Evolutionary conservation across 805 yeast species (phyloP), one percentile per base, ranked within the genome.

Genomic region (Wickerhamiella qilinensis): DNA sequence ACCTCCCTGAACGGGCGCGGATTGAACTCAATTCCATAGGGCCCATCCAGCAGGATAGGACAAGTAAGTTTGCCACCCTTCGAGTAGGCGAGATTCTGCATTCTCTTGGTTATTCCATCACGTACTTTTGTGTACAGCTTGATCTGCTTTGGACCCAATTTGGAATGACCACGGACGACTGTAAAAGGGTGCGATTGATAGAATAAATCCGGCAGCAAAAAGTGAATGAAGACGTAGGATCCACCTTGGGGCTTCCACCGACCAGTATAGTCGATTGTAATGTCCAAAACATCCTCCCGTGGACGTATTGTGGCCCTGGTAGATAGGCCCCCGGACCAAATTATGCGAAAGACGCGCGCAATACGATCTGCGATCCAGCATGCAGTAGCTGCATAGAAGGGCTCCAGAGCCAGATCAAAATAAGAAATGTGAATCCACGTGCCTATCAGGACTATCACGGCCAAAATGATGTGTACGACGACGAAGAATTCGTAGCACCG

Each of bases 181-280:
- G 84, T 73, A 56, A 79, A 77, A 2, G 86, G 85, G 52, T 77
- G 83, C 2, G 76, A 69, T 50, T 77, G 81, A 73, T 75, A 76
- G 53, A 75, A 71, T 30, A 65, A 55, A 8, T 56, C 42, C 33
- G 63, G 61, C 20, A 48, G 57, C 40, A 74, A 45, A 38, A 73
- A 64, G 46, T 68, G 70, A 17, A 75, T 54, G 57, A 71, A 75
- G 30, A 71, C 71, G 53, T 58, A 71, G 15, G 67, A 62, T 24
- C 80, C 78, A 3, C 81, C 75, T 40, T 48, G 56, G 16, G 67
- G 59, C 28, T 57, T 58, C 64, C 75, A 68, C 36, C 49, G 50
- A 5, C 51, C 49, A 15, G 80, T 76, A 38, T 57, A 45, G 29
- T 38, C 36, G 28, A 54, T 42, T 22, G 44, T 38, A 27, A 51